These are phyloP conservation scores for Pinus taeda DNA, from an alignment of 75 land plant genomes.

Conservation along the genomic window DNA sequence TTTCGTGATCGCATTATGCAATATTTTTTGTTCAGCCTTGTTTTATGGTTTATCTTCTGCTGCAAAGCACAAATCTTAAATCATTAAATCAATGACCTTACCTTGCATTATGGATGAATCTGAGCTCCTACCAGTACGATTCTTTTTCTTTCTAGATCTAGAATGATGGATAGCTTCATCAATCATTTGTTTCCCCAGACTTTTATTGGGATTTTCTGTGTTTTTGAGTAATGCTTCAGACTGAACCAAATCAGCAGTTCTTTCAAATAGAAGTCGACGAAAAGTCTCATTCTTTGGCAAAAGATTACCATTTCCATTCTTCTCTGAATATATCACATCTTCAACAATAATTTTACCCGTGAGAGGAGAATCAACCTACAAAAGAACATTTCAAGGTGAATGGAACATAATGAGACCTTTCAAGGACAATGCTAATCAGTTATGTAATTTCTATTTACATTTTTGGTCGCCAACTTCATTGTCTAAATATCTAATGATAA, in stretches of 20 bases:
- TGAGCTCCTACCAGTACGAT: background rate
- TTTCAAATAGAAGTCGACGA: slow-evolving; percentile 8
- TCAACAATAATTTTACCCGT: slow-evolving; percentile 14
- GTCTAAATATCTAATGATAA: too few species aligned
- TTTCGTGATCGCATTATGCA: too few species aligned
- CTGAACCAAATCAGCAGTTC: slow-evolving; percentile 8
- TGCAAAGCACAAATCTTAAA: too few species aligned
- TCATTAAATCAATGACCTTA: slow-evolving; percentile 1
- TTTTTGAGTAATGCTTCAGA: slow-evolving; percentile 11
- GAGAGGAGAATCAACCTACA: slow-evolving; percentile 9
- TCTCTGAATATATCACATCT: slow-evolving; percentile 4
- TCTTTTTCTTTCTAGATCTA: slow-evolving; percentile 5
- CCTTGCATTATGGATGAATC: background rate
- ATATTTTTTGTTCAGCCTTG: too few species aligned
- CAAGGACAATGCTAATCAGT: too few species aligned
- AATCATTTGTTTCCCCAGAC: background rate
- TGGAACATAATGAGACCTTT: too few species aligned
- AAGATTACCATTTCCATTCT: background rate
- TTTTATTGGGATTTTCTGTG: background rate
- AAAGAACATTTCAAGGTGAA: background rate
- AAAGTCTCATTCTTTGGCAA: slow-evolving; percentile 1
- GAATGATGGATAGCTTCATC: background rate
- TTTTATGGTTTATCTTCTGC: too few species aligned
- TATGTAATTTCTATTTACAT: too few species aligned
- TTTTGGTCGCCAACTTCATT: too few species aligned